Evolutionary conservation across 257 asterid genomes (phyloP), one percentile per base, ranked within the genome.

Genomic region (Solanum arcanum): DNA sequence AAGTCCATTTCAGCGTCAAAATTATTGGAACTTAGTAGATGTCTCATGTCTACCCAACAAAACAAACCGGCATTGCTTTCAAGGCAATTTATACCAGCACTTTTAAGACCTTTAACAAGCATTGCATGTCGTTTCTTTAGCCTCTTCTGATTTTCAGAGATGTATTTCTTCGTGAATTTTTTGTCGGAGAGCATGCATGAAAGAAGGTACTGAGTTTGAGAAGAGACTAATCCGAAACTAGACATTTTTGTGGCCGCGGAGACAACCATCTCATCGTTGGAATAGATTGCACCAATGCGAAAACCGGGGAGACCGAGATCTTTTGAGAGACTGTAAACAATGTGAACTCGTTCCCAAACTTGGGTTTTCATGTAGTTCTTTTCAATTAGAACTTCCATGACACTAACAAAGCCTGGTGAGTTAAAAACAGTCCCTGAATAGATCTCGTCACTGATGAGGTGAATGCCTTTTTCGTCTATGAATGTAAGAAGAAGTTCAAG

Each of bases 221-320:
- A 96, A 2, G 99, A 96, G n/a, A 96, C 90, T 10, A 96, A 69
- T 10, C 98, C 98, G 88, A 96, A 96, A 82, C 98, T 96, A 1
- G 98, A 96, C 99, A 96, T 96, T 66, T 96, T 96, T 0, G 98
- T 96, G 0, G 98, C 98, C 0, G 98, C 97, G 1, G 94, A 86
- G n/a, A 96, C 95, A 1, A 96, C 99, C 73, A 84, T 21, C 29
- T 41, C 78, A 73, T 96, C 92, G 68, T 93, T 96, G 77, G 98
- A 94, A 66, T 94, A 94, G 60, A 96, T 91, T 1, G 94, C 92
- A 21, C 98, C 98, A 85, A 96, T 94, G 83, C 99, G 93, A 90
- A 96, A 96, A 1, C 99, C 99, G 25, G 99, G 98, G 4, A 96
- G 95, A 31, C 99, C 98, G 31, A 96, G 92, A 75, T 96, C 99